Conservation (phyloP, 2,329 filamentous ascomycete genomes). For the Plenodomus tracheiphilus region DNA sequence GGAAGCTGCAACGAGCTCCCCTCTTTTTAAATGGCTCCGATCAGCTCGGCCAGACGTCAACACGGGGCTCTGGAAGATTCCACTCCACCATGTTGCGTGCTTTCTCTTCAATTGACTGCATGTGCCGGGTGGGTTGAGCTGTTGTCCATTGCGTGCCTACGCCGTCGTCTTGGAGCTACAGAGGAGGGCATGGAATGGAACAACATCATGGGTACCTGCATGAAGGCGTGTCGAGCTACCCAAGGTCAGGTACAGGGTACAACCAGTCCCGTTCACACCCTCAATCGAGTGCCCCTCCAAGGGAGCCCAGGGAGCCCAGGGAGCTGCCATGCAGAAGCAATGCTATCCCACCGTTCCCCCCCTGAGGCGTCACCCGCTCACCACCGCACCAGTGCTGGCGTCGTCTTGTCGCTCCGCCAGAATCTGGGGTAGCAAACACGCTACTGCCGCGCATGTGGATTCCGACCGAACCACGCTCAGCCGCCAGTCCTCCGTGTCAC, state of each 20-base stretch:
- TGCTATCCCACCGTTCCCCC: not conserved
- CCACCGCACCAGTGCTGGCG: not conserved
- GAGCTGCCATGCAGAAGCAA: not conserved
- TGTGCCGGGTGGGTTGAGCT: not conserved
- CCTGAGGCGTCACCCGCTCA: not conserved
- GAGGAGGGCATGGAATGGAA: constrained; percentile 3
- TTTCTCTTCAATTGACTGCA: not conserved
- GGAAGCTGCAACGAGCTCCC: constrained; percentile 15
- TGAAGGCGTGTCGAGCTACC: constrained; percentile 9
- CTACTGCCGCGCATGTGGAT: not conserved
- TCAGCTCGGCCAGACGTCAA: not conserved
- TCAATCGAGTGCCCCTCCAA: not conserved
- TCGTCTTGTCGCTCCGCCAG: not conserved
- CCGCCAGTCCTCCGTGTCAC: constrained; percentile 3
- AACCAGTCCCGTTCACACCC: not conserved
- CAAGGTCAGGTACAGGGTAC: not conserved
- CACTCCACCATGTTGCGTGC: constrained; percentile 1
- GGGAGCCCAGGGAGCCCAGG: no score
- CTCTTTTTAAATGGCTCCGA: constrained; percentile 13
- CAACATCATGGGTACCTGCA: constrained; percentile 21
- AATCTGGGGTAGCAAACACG: not conserved
- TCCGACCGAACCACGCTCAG: not conserved
- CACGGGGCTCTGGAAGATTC: constrained; percentile 15
- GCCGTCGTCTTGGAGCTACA: no score
- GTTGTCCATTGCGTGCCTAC: not conserved